phyloP scores from a whole-genome alignment of 345 rosid species.

The Populus tremula region DNA sequence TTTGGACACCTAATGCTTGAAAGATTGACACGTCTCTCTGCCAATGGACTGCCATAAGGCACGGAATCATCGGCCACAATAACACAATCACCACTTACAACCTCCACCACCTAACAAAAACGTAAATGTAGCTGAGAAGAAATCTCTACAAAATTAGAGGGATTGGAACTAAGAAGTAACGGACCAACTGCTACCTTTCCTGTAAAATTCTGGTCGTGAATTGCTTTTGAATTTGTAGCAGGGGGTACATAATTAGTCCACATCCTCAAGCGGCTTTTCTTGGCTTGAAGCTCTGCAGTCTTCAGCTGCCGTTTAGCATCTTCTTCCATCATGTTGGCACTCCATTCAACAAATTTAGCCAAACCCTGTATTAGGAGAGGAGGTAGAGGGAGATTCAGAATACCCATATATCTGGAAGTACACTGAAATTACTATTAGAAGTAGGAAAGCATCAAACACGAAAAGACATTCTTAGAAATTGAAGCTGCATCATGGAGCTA shows the following conservation, averaged over 20 bases:
- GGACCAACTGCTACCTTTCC: conserved; percentile 58
- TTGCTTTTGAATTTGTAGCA: conserved; percentile 78
- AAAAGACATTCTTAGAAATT: background rate
- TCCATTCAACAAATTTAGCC: conserved; percentile 97
- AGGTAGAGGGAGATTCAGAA: conserved; percentile 1
- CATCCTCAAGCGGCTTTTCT: conserved; percentile 67
- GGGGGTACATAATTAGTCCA: conserved; percentile 93
- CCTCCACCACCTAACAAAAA: conserved; percentile 76
- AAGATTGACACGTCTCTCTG: conserved; percentile 85
- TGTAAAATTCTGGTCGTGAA: conserved; percentile 80
- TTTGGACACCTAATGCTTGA: conserved; percentile 93
- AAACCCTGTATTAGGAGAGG: conserved; percentile 56
- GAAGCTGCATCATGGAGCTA: background rate
- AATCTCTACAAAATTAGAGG: background rate
- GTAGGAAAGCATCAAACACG: background rate
- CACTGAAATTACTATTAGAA: background rate
- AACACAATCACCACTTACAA: conserved; percentile 94
- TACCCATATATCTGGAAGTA: background rate
- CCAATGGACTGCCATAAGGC: conserved; percentile 74
- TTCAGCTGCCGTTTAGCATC: conserved; percentile 72
- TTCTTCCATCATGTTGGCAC: conserved; percentile 97
- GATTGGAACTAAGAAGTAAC: background rate
- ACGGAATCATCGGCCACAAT: conserved; percentile 88
- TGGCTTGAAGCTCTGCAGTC: conserved; percentile 87
- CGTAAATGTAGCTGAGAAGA: conserved; percentile 1